Base-by-base conservation (phyloP, 805 yeast genomes). In the Pichia californica region DNA sequence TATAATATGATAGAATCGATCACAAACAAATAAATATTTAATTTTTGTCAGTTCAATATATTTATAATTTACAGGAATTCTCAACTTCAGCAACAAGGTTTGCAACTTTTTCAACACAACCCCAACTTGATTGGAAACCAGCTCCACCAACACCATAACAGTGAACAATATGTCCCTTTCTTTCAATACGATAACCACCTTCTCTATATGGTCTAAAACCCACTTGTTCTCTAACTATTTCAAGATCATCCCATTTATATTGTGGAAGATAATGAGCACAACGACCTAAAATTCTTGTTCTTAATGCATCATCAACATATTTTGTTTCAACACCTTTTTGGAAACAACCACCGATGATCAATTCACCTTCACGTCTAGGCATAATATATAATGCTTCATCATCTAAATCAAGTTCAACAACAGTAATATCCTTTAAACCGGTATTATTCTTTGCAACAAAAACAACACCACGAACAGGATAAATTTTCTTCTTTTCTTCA, bases 331-430 rank as follows among this genome's bases (percentile, higher is more conserved):
- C 56, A 31, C 52, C 48, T 11, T 51, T 36, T 28, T 55, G 49
- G 48, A 56, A 53, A 44, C 59, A 56, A 0, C 88, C 88, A 3
- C 88, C 88, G 44, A 81, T 69, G 31, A 81, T 76, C 28, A 76
- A 67, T 36, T 84, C 85, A n/a, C 88, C 87, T 61, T 81, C 88
- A 47, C 74, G 76, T 44, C 88, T 62, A n/a, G 88, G 88, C 69
- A 81, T 75, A 29, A 77, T 63, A 54, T 81, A 81, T 23, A 80
- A 61, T 38, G 64, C 55, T 50, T 82, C 88, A 40, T 63, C 63
- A 1, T 55, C 45, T 7, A 56, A 57, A 14, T 40, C 38, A 18
- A 52, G 47, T 4, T 63, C 58, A 13, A 61, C 59, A 29, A 55
- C 51, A n/a, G 61, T 31, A 59, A 71, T 52, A 45, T 51, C 48